Conservation (phyloP, 257 asterid species). For the Fraxinus pennsylvanica region DNA sequence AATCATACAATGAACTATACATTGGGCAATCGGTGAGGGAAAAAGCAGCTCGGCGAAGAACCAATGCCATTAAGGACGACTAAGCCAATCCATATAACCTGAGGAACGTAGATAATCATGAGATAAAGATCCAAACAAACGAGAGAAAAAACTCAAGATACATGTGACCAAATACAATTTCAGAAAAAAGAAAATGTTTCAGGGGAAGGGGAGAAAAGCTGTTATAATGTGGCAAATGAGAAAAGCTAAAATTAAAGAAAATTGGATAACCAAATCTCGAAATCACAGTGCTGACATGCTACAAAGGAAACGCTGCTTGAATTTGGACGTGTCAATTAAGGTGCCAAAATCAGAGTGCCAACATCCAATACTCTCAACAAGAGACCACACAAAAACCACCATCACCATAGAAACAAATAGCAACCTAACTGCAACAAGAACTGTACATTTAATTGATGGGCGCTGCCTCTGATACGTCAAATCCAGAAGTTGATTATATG, state of each 20-base stretch:
- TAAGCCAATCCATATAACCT: not conserved
- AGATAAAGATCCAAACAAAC: not conserved
- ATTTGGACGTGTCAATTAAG: no score
- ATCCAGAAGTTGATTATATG: conserved; percentile 26
- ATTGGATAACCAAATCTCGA: no score
- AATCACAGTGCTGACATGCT: no score
- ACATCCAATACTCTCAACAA: not conserved
- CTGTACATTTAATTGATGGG: conserved; percentile 30
- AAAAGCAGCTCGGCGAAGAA: not conserved
- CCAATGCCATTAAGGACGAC: not conserved
- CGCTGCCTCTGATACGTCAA: conserved; percentile 26
- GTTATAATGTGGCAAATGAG: no score
- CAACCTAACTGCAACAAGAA: conserved; percentile 35
- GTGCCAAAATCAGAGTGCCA: no score
- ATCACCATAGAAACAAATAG: not conserved
- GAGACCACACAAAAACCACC: not conserved
- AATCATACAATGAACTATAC: not conserved
- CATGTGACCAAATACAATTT: no score
- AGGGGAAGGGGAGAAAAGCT: no score
- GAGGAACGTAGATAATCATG: not conserved
- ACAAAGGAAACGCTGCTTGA: no score
- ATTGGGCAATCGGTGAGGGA: not conserved
- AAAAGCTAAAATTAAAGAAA: no score
- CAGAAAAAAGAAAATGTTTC: no score
- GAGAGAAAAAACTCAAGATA: not conserved